Conservation (phyloP, 2,329 filamentous ascomycete species). For the Xylariaceae sp. region DNA sequence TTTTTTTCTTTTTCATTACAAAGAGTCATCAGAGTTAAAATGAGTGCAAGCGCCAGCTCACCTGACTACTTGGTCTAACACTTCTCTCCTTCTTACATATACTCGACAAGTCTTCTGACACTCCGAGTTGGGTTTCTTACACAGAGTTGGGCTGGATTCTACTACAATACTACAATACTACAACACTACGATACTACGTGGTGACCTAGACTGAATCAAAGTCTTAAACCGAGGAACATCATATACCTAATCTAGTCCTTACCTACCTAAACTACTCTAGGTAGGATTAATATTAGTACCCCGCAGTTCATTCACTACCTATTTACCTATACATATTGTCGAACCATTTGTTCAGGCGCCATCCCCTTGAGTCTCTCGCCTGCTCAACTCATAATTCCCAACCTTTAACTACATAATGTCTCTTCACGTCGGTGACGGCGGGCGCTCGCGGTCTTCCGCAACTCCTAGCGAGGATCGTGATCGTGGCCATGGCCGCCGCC, state of each 20-base stretch:
- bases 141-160: neutral
- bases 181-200: no score
- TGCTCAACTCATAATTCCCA: neutral
- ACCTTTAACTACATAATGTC: conserved; percentile 51
- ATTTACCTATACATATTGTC: neutral
- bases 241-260: neutral
- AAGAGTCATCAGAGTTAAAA: neutral
- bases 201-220: neutral
- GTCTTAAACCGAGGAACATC: neutral
- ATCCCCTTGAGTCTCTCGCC: neutral
- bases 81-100: neutral
- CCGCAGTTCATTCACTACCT: no score
- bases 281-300: neutral
- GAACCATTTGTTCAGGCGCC: neutral
- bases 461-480: conserved; percentile 42
- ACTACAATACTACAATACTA: no score
- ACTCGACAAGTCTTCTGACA: neutral
- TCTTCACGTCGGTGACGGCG: conserved; percentile 50
- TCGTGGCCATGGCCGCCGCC: conserved; percentile 41
- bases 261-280: no score
- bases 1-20: neutral
- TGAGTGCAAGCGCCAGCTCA: neutral
- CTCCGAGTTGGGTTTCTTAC: neutral
- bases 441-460: conserved; percentile 51
- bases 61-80: neutral